These are phyloP conservation scores for Protomyces arabidopsidicola DNA, from an alignment of 1,139 yeast genomes.

Conservation along the genomic window DNA sequence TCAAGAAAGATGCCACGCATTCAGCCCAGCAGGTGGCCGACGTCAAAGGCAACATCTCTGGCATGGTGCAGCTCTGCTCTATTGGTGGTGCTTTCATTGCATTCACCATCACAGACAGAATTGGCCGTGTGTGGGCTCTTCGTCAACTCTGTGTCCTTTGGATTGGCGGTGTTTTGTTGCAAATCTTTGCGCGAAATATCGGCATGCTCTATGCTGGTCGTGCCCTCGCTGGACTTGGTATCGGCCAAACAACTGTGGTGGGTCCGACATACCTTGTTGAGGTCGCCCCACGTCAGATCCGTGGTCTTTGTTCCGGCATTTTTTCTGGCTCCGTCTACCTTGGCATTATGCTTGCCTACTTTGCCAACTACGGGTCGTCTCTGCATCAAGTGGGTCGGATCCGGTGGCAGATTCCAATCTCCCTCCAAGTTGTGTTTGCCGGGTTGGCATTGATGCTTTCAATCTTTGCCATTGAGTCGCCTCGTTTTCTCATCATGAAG, in stretches of 20 bases:
- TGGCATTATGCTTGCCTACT: slow-evolving; percentile 53
- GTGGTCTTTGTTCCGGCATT: slow-evolving; percentile 51
- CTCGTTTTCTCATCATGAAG: slow-evolving; percentile 46
- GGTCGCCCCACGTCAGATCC: slow-evolving; percentile 51
- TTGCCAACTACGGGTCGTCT: slow-evolving; percentile 46
- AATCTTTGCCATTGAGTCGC: slow-evolving; percentile 42
- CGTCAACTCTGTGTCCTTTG: slow-evolving; percentile 49
- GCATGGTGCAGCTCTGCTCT: slow-evolving; percentile 59
- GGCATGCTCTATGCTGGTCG: slow-evolving; percentile 45
- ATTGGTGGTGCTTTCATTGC: slow-evolving; percentile 56
- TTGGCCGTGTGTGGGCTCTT: slow-evolving; percentile 55
- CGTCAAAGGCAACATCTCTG: slow-evolving; percentile 27
- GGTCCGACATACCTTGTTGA: slow-evolving; percentile 56
- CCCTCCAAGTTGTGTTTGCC: slow-evolving; percentile 46
- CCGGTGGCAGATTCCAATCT: slow-evolving; percentile 45
- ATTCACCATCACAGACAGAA: slow-evolving; percentile 48
- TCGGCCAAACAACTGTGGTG: slow-evolving; percentile 55
- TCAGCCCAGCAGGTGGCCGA: neutral
- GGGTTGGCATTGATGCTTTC: slow-evolving; percentile 33
- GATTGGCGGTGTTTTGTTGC: slow-evolving; percentile 51
- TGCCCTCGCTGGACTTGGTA: slow-evolving; percentile 52
- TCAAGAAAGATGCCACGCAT: slow-evolving; percentile 20
- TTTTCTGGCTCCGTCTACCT: slow-evolving; percentile 55
- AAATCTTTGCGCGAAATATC: slow-evolving; percentile 52
- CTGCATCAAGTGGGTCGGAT: slow-evolving; percentile 40